Evolutionary conservation across 1,284 basidiomycete genomes (phyloP).

Genomic region (Ustilago esculenta): DNA sequence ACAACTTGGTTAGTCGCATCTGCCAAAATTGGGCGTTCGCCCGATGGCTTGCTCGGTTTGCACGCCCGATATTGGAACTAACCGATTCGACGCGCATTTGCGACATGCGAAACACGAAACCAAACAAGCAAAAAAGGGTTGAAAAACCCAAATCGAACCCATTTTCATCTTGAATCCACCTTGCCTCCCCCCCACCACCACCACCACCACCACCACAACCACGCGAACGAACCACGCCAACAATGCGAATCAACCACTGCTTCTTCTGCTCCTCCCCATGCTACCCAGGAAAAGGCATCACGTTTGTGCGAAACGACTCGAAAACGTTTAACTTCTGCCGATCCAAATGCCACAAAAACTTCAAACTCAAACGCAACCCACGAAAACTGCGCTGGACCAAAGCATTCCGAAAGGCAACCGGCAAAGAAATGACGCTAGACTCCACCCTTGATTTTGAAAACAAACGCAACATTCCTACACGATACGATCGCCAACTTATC

Average conservation of each 20-base stretch:
- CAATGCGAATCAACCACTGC: slow-evolving; percentile 68
- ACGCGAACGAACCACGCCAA: neutral
- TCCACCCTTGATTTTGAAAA: slow-evolving; percentile 99
- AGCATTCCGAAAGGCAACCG: slow-evolving; percentile 97
- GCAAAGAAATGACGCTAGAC: slow-evolving; percentile 99
- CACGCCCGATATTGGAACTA: too few relatives aligned
- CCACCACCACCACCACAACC: neutral
- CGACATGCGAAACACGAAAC: slow-evolving; percentile 3
- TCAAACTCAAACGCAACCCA: slow-evolving; percentile 98
- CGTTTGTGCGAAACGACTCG: slow-evolving; percentile 66
- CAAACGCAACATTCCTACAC: slow-evolving; percentile 94
- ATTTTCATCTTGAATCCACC: too few relatives aligned
- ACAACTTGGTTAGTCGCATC: too few relatives aligned
- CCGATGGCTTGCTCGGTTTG: too few relatives aligned
- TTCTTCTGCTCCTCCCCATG: slow-evolving; percentile 84
- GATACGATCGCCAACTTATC: slow-evolving; percentile 94
- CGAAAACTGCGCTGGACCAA: slow-evolving; percentile 99
- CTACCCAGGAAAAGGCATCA: slow-evolving; percentile 83
- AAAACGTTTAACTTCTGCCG: slow-evolving; percentile 65
- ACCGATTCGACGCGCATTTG: too few relatives aligned
- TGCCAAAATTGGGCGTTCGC: too few relatives aligned
- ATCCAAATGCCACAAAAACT: slow-evolving; percentile 67
- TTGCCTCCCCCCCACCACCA: neutral
- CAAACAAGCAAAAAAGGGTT: too few relatives aligned
- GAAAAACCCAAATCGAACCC: too few relatives aligned